Evolutionary conservation across 352 stramenopile species (phyloP).

Genomic region (Pythium vanterpoolii): DNA sequence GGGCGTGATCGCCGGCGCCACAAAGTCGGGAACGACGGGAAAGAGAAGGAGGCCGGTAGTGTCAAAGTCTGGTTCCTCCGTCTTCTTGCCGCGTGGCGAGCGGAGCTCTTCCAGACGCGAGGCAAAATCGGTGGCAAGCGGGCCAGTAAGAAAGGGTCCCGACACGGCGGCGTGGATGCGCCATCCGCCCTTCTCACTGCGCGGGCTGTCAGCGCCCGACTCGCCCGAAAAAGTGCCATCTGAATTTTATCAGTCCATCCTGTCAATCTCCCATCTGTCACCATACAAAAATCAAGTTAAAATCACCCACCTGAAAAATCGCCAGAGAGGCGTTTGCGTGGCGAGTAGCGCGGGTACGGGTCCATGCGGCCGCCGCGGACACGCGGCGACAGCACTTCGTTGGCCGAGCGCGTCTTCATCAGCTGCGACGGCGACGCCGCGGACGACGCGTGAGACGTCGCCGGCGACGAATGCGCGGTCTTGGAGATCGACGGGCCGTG

Average conservation of each 20-base stretch:
- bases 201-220: conserved; percentile 32
- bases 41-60: conserved; percentile 29
- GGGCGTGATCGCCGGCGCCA: conserved; percentile 13
- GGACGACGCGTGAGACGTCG: conserved; percentile 13
- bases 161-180: conserved; percentile 28
- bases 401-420: conserved; percentile 11
- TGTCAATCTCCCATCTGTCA: neutral
- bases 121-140: conserved; percentile 31
- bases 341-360: conserved; percentile 23
- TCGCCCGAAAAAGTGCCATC: conserved; percentile 38
- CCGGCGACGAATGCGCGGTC: neutral
- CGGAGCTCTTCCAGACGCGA: conserved; percentile 21
- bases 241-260: neutral
- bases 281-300: neutral
- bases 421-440: conserved; percentile 6
- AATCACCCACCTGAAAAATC: conserved; percentile 20
- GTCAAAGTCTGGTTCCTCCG: conserved; percentile 31
- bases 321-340: conserved; percentile 23
- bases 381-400: conserved; percentile 14
- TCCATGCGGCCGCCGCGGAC: conserved; percentile 15
- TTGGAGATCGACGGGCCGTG: neutral
- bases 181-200: conserved; percentile 29
- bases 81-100: conserved; percentile 29
- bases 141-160: conserved; percentile 38
- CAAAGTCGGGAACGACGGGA: conserved; percentile 32